Conservation (phyloP, 106 monocot genomes). For the Phalaenopsis aphrodite region DNA sequence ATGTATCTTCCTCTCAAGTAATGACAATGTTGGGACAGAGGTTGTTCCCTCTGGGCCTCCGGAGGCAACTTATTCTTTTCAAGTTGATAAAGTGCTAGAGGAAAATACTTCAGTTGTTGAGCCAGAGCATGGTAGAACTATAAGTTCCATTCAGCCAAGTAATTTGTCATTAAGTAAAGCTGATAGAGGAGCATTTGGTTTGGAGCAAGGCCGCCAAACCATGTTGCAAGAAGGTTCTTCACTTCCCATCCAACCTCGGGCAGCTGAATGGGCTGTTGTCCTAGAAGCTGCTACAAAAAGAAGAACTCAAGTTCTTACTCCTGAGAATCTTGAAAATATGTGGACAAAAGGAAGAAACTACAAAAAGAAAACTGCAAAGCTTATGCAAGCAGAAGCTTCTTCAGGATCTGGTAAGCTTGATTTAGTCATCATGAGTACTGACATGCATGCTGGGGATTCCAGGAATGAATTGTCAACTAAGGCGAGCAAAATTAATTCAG, state of each 20-base stretch:
- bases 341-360: slow-evolving; percentile 99
- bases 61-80: slow-evolving; percentile 8
- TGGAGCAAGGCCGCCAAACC: slow-evolving; percentile 14
- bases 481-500: slow-evolving; percentile 16
- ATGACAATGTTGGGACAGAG: slow-evolving; percentile 23
- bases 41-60: slow-evolving; percentile 8
- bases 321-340: slow-evolving; percentile 99
- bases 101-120: slow-evolving; percentile 3
- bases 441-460: slow-evolving; percentile 11
- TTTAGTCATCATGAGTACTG: slow-evolving; percentile 16
- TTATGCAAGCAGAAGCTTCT: slow-evolving; percentile 24
- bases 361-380: slow-evolving; percentile 56
- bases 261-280: slow-evolving; percentile 81
- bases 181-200: slow-evolving; percentile 13
- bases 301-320: slow-evolving; percentile 87
- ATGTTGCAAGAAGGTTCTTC: slow-evolving; percentile 17
- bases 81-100: slow-evolving; percentile 19
- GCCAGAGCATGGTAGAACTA: background rate
- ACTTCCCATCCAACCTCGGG: slow-evolving; percentile 14
- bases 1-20: slow-evolving; percentile 44
- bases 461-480: slow-evolving; percentile 33
- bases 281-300: slow-evolving; percentile 89
- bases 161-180: slow-evolving; percentile 20
- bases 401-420: slow-evolving; percentile 14
- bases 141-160: slow-evolving; percentile 20